Percentiles rank a stretch among this genome's conserved stretches.
Conservation (phyloP, 768 basidiomycete genomes). For the Russula foetens region DNA sequence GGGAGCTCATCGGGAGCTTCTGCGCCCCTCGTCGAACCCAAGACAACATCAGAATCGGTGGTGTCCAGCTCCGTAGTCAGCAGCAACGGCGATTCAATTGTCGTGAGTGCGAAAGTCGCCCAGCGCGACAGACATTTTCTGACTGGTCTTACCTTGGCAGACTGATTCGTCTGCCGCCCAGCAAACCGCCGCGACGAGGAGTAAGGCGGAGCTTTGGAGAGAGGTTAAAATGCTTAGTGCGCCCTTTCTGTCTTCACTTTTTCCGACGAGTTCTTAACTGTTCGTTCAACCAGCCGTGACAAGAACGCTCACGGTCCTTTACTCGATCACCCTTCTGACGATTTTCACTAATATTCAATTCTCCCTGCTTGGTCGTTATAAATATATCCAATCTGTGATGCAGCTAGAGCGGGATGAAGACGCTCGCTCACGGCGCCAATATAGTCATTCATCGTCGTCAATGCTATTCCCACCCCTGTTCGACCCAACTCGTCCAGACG, state of each 20-base stretch:
- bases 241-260: slow-evolving; percentile 21
- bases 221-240: slow-evolving; percentile 84
- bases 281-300: slow-evolving; percentile 59
- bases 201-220: slow-evolving; percentile 84
- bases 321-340: slow-evolving; percentile 77
- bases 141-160: neutral
- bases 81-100: slow-evolving; percentile 12
- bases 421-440: slow-evolving; percentile 36
- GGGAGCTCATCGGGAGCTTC: neutral
- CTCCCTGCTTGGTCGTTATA: slow-evolving; percentile 70
- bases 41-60: slow-evolving; percentile 17
- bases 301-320: slow-evolving; percentile 76
- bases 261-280: slow-evolving; percentile 2
- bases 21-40: neutral
- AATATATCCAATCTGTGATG: slow-evolving; percentile 66
- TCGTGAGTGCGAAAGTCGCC: slow-evolving; percentile 1
- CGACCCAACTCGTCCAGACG: slow-evolving; percentile 18
- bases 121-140: neutral
- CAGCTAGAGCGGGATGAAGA: slow-evolving; percentile 54
- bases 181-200: slow-evolving; percentile 30
- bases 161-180: slow-evolving; percentile 16
- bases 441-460: slow-evolving; percentile 34
- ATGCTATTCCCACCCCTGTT: slow-evolving; percentile 26
- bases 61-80: slow-evolving; percentile 20
- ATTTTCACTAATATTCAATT: slow-evolving; percentile 86